Percentiles rank a stretch among this genome's conserved stretches.
Evolutionary conservation across 1,139 yeast genomes (phyloP).

Genomic region (Hyphopichia khmerensis): DNA sequence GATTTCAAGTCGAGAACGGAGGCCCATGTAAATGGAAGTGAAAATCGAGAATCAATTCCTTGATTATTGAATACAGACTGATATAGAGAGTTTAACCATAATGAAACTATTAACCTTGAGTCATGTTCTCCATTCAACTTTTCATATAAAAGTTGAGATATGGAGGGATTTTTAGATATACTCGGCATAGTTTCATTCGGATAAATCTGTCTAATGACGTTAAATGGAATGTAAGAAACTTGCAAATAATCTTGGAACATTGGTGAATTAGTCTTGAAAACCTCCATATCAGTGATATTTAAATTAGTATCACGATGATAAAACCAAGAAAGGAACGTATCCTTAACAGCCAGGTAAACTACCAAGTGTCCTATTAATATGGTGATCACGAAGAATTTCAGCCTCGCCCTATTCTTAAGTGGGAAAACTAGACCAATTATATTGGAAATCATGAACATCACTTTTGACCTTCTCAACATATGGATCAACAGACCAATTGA

Average conservation of each 20-base stretch:
- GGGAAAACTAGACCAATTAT: not conserved
- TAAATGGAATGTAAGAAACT: not conserved
- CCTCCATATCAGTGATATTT: not conserved
- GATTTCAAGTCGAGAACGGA: conserved; percentile 12
- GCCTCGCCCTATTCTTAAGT: not conserved
- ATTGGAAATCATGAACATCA: not conserved
- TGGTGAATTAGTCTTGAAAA: not conserved
- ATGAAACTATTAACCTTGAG: conserved; percentile 18
- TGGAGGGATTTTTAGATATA: not conserved
- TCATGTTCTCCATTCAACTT: conserved; percentile 10
- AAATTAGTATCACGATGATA: not conserved
- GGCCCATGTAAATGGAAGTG: conserved; percentile 18
- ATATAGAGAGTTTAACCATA: conserved; percentile 11
- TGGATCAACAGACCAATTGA: too few species aligned
- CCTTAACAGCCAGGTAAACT: not conserved
- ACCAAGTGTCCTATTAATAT: not conserved
- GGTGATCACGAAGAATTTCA: not conserved
- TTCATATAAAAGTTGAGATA: not conserved
- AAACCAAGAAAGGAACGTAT: not conserved
- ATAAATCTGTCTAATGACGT: not conserved
- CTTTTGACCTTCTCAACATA: not conserved
- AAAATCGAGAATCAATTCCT: conserved; percentile 6
- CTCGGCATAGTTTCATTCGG: not conserved
- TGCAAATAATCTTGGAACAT: not conserved
- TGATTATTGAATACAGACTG: not conserved